These are phyloP conservation scores for Dendrobium huoshanense DNA, from an alignment of 106 monocot species.

Conservation along the genomic window DNA sequence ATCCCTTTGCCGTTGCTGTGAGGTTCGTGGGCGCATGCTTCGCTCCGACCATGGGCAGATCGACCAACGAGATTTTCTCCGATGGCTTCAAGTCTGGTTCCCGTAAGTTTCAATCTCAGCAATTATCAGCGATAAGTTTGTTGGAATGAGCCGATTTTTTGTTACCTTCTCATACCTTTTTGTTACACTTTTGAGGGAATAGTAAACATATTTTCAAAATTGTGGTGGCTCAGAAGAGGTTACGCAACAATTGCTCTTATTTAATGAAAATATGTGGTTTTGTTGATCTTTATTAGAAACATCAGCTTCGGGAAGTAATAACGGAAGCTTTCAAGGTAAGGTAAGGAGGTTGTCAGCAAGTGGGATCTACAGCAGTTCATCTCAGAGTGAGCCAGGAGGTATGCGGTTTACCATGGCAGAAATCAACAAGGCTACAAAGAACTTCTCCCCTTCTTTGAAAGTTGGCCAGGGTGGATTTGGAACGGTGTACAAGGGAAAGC, in stretches of 20 bases:
- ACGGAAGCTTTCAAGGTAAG: constrained; percentile 11
- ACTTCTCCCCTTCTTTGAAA: constrained; percentile 51
- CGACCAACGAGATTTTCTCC: background rate
- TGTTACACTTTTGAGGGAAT: background rate
- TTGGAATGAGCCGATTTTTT: background rate
- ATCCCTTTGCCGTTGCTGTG: background rate
- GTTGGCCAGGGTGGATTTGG: constrained; percentile 82
- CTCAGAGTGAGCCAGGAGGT: constrained; percentile 17
- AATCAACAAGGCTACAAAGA: constrained; percentile 56
- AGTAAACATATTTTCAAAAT: background rate
- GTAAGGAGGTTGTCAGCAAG: constrained; percentile 18
- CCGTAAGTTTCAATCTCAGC: constrained; percentile 5
- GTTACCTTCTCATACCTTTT: too few relatives aligned
- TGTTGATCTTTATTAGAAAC: background rate
- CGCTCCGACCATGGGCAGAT: background rate
- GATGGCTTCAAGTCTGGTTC: constrained; percentile 6
- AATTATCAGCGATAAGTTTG: background rate
- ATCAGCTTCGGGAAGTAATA: constrained; percentile 4
- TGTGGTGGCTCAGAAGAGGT: background rate
- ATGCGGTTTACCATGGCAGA: constrained; percentile 35
- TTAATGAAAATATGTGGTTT: background rate
- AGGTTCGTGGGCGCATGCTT: constrained; percentile 4
- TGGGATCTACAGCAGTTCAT: constrained; percentile 13
- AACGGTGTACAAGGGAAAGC: constrained; percentile 57
- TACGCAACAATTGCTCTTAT: background rate